phyloP scores from a whole-genome alignment of 1,284 basidiomycete genomes.

The Trichosporon sp. region DNA sequence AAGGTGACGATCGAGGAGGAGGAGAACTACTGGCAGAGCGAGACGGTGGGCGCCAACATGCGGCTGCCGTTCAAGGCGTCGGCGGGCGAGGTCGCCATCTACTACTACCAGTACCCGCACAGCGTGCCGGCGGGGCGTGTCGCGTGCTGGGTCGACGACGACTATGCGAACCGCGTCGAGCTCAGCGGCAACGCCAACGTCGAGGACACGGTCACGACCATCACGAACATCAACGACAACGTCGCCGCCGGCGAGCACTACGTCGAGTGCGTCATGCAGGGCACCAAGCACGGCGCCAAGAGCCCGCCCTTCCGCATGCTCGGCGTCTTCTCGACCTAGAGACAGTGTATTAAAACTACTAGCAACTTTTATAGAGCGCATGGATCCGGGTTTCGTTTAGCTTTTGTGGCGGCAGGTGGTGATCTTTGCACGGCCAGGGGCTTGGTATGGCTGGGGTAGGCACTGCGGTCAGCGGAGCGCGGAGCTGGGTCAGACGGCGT shows the following conservation, averaged over 20 bases:
- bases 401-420: background rate
- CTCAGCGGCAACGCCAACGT: constrained; percentile 51
- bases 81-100: constrained; percentile 54
- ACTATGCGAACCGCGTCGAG: constrained; percentile 51
- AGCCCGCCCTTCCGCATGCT: constrained; percentile 73
- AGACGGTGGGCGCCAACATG: constrained; percentile 67
- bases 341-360: background rate
- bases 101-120: constrained; percentile 52
- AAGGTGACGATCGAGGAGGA: constrained; percentile 56
- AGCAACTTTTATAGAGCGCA: background rate
- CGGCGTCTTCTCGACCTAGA: constrained; percentile 54
- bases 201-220: constrained; percentile 50
- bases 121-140: constrained; percentile 50
- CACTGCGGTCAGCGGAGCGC: too few relatives aligned
- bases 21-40: constrained; percentile 71
- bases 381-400: constrained; percentile 1
- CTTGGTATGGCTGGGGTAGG: background rate
- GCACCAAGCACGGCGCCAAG: constrained; percentile 64
- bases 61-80: constrained; percentile 57
- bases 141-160: constrained; percentile 57
- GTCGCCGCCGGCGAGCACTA: constrained; percentile 75
- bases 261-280: constrained; percentile 74
- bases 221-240: constrained; percentile 70
- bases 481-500: background rate
- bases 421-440: constrained; percentile 2